Evolutionary conservation across 2,329 filamentous ascomycete genomes (phyloP).

Genomic region (Fusarium dimerum): DNA sequence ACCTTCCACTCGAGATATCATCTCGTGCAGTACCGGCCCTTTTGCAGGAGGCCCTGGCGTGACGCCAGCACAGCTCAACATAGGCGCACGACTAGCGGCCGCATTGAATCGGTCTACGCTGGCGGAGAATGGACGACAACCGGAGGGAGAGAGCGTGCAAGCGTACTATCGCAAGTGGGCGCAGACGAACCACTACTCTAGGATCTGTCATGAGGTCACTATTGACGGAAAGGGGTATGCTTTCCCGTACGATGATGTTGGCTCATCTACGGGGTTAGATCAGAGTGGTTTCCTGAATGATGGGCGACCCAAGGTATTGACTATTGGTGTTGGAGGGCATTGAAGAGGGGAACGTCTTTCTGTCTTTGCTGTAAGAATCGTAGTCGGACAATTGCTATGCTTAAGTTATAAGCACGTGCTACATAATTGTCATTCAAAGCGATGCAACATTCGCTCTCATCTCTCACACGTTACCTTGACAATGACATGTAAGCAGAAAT

Average conservation of each 20-base stretch:
- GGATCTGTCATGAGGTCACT: conserved; percentile 63
- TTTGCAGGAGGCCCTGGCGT: conserved; percentile 45
- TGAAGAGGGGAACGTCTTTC: too few relatives aligned
- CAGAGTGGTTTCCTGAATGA: conserved; percentile 65
- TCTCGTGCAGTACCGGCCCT: conserved; percentile 56
- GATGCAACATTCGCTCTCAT: too few relatives aligned
- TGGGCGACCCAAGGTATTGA: conserved; percentile 54
- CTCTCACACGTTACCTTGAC: too few relatives aligned
- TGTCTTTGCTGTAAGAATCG: too few relatives aligned
- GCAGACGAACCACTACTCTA: conserved; percentile 65
- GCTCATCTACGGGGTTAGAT: conserved; percentile 53
- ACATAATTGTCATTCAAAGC: too few relatives aligned
- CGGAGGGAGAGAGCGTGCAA: conserved; percentile 48
- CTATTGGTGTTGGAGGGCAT: conserved; percentile 54
- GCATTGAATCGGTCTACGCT: conserved; percentile 76
- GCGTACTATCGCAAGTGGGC: conserved; percentile 52
- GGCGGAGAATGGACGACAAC: conserved; percentile 52
- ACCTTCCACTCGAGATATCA: conserved; percentile 52
- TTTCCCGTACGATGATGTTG: conserved; percentile 72
- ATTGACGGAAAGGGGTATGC: conserved; percentile 65
- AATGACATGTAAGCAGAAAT: too few relatives aligned
- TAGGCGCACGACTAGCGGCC: conserved; percentile 73
- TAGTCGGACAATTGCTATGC: too few relatives aligned
- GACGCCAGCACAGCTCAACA: conserved; percentile 53
- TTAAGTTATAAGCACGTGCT: too few relatives aligned